Base-by-base conservation (phyloP, 2,329 filamentous ascomycete genomes). In the Magnaporthiopsis incrustans region DNA sequence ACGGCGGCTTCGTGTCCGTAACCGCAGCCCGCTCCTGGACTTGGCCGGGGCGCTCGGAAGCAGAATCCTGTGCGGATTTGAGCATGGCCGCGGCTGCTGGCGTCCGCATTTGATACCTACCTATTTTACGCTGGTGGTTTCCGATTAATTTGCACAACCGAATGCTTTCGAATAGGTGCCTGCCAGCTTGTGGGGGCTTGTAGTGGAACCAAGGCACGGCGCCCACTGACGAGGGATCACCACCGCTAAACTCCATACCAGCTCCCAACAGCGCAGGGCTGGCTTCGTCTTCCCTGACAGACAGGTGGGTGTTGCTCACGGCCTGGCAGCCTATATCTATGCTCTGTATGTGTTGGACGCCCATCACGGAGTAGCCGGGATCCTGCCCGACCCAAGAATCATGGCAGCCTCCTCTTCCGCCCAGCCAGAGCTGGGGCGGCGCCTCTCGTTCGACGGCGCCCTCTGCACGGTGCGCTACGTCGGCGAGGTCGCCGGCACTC, bases 401-500 rank as follows among this genome's bases (percentile, higher is more conserved):
- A 53, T 53, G 44, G 44, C 22, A n/a, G 44, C 44, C 44, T n/a
- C 44, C 44, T n/a, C 44, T 80, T 63, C 76, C 61, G 65, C 71
- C 25, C 70, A 69, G 15, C 72, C 75, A 60, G 77, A 82, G 70
- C 73, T 88, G 67, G 91, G 91, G 63, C 88, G 95, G 75, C 87
- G 95, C 18, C 80, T 94, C 57, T 96, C 91, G 4, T 96, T 90
- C 70, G 87, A 89, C 68, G 86, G 86, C 38, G 85, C 86, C 26
- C 77, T 90, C 57, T 97, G 93, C 76, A 98, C 94, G 1, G 83
- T 98, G 65, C 88, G 92, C 66, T 98, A 93, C 73, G 77, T 90
- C 66, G 95, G 95, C 59, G 75, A 83, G 44, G 89, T 98, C 10
- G 81, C 85, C 62, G 90, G 89, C 69, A 93, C 92, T 11, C 81